Base-by-base conservation (phyloP, 164 flowering plant genomes). In the Akebia trifoliata region DNA sequence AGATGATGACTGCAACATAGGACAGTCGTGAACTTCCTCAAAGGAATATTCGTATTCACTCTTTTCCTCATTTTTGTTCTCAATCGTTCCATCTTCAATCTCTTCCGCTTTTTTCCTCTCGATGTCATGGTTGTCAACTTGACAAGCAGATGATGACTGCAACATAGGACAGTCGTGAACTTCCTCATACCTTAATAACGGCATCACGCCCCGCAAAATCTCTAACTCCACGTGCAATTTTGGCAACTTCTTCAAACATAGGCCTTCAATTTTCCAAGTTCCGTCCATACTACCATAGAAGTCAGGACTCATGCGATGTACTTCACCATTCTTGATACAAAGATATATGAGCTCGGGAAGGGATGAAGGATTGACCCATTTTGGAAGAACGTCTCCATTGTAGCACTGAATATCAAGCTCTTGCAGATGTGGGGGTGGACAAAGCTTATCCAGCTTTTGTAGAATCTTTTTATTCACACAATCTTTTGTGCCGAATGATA, bases 381-480 rank as follows among this genome's bases (percentile, higher is more conserved):
- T 10, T 20, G 54, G 62, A 4, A 25, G 9, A 4, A 36, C 59
- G 15, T 43, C 54, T 21, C 54, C 17, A 0, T n/a, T 17, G 54
- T 57, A 68, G 26, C 45, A 8, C 54, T 26, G 20, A 6, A 57
- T 62, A 44, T 56, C 49, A 18, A 61, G 20, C 51, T 67, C 71
- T 44, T 43, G 31, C 9, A 61, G 38, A 38, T 9, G 8, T 21
- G 53, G 47, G 7, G 71, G 66, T 29, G 71, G 71, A 1, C 44
- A 25, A 17, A 67, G 53, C 12, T 37, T 0, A 37, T 61, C 54
- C 28, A 67, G 15, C 49, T 46, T 50, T 20, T 11, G 5, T 14
- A 32, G 21, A 7, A 43, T 38, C 10, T 44, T 12, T 15, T 36
- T n/a, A 1, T 54, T 31, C 17, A 22, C 43, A 35, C 51, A 54